Evolutionary conservation across 208 protist species (phyloP), one percentile per base, ranked within the genome.

Genomic region (Leishmania tropica): DNA sequence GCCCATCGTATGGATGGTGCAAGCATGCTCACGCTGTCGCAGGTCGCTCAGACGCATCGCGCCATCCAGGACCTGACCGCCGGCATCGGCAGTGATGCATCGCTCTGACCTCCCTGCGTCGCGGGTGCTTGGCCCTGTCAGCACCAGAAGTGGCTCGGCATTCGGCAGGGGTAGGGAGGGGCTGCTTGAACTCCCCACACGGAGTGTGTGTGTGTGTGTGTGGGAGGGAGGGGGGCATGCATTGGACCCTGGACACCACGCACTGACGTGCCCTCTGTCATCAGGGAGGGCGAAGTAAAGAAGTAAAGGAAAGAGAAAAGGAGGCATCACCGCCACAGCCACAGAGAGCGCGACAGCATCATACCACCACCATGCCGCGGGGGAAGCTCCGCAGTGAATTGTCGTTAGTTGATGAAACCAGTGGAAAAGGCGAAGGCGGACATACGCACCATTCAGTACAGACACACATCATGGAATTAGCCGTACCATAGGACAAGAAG

Each of bases 351-450:
- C 37, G 92, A 79, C 24, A 70, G 42, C 54, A 95, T 47, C 35
- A 86, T 45, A 45, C 42, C 85, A 81, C 94, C 97, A 77, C 97
- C 90, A 51, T 93, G 83, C 45, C 65, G 65, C 53, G 60, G n/a
- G 42, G 72, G 21, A 64, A 75, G 1, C 54, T 81, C 85, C 35
- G 85, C 78, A 73, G 94, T 96, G 82, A 98, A 99, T 81, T 93
- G 98, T 13, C 83, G 88, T 84, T 98, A 98, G 81, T 97, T 96
- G 28, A 94, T 95, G 76, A 97, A 98, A 8, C 96, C 97, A 8
- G 96, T 98, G 87, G 99, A 92, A 88, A 95, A 98, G 4, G 98
- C 86, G 85, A 98, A 98, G 11, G 87, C 71, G 4, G 93, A 90
- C 76, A 99, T 95, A 98, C 93, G 45, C 45, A 48, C 45, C 37